These are phyloP conservation scores for Lachnellula willkommii DNA, from an alignment of 2,329 filamentous ascomycete genomes.

Conservation along the genomic window DNA sequence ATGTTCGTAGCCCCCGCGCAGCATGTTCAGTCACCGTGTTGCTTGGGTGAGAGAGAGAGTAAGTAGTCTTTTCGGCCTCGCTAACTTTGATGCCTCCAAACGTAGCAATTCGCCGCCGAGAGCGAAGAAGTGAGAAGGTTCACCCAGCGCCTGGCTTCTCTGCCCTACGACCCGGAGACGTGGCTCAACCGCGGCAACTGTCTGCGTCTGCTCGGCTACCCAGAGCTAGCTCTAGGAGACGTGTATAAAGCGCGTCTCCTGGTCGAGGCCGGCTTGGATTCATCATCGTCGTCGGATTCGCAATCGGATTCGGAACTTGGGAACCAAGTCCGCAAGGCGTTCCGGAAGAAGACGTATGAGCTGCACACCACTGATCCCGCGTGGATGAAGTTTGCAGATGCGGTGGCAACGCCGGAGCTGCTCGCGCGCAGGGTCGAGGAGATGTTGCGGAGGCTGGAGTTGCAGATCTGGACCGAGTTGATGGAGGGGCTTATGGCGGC, in stretches of 20 bases:
- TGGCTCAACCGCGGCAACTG: constrained; percentile 25
- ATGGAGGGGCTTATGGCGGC: constrained; percentile 28
- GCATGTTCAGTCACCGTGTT: background rate
- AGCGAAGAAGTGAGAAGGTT: constrained; percentile 15
- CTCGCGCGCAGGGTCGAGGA: constrained; percentile 14
- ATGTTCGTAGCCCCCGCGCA: constrained; percentile 18
- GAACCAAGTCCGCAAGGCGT: constrained; percentile 25
- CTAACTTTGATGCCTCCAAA: constrained; percentile 6
- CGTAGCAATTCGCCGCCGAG: constrained; percentile 19
- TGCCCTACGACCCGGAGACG: constrained; percentile 26
- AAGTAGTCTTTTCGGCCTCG: background rate
- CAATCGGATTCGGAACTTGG: constrained; percentile 18
- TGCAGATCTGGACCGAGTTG: constrained; percentile 26
- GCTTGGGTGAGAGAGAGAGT: background rate
- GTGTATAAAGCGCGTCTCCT: constrained; percentile 31
- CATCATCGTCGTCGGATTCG: no score
- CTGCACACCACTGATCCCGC: constrained; percentile 24
- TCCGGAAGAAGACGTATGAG: constrained; percentile 21
- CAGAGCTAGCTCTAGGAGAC: constrained; percentile 31
- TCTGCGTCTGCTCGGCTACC: constrained; percentile 27
- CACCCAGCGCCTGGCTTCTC: constrained; percentile 17
- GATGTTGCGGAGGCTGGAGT: constrained; percentile 23
- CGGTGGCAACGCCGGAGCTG: constrained; percentile 21
- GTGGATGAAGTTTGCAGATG: constrained; percentile 18
- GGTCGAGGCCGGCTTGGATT: constrained; percentile 19